Evolutionary conservation across 306 rosid genomes (phyloP), one percentile per base, ranked within the genome.

Genomic region (Glycyrrhiza uralensis): DNA sequence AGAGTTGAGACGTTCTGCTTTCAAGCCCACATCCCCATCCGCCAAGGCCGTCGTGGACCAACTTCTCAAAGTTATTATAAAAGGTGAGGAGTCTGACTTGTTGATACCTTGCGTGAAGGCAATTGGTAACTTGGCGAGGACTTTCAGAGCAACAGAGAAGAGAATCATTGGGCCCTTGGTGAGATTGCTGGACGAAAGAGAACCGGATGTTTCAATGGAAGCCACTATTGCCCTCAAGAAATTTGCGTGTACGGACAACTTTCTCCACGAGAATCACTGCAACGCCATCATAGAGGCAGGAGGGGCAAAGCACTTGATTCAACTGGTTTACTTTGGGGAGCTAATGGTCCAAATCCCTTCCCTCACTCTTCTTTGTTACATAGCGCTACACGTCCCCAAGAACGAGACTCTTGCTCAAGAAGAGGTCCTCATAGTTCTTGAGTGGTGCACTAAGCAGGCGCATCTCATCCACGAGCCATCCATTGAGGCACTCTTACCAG

Each of bases 21-120:
- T 90, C 84, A 90, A 90, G 71, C 96, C 93, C 1, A 88, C 88
- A n/a, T 83, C 93, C 61, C 92, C 86, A 0, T 87, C 96, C 0
- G 85, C 88, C 7, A 88, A 85, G 44, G 96, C 91, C 1, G 92
- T 90, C 0, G 82, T 86, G 1, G 94, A 88, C 1, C 90, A 88
- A 30, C 24, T 88, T 12, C 62, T 90, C 2, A 88, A 83, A n/a
- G 54, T 90, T 15, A 63, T 90, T 0, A 63, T 86, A 23, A 80
- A 58, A 36, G 90, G 73, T 0, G 70, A 85, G 1, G 22, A 50
- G 0, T 85, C 85, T 0, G 87, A 86, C 0, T 82, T 90, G 8
- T 88, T 88, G 2, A 13, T 79, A 9, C 86, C 93, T 0, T 76
- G 87, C 10, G 11, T 88, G 7, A 82, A 12, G 68, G 79, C 90